These are phyloP conservation scores for Caloboletus firmus DNA, from an alignment of 1,284 basidiomycete genomes.

Conservation along the genomic window DNA sequence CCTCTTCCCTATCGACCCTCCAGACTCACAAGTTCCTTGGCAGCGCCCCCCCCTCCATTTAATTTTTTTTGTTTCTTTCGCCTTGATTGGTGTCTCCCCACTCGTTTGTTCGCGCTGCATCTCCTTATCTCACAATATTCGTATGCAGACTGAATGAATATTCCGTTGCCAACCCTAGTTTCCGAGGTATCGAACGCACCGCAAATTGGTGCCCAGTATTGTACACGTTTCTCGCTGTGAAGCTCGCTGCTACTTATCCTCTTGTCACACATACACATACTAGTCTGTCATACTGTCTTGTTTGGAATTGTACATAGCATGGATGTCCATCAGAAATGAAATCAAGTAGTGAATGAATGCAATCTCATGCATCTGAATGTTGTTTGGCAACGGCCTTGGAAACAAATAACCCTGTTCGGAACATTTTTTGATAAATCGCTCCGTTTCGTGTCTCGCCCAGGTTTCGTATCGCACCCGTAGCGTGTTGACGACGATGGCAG, in stretches of 20 bases:
- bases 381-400: slow-evolving; percentile 27
- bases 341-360: background rate
- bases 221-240: slow-evolving; percentile 2
- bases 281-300: slow-evolving; percentile 14
- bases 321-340: slow-evolving; percentile 8
- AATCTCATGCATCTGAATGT: slow-evolving; percentile 2
- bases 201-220: background rate
- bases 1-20: background rate
- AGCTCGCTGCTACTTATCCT: slow-evolving; percentile 17
- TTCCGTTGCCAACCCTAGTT: slow-evolving; percentile 8
- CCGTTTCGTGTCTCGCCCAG: background rate
- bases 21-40: background rate
- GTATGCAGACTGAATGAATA: slow-evolving; percentile 8
- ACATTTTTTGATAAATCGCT: background rate
- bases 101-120: slow-evolving; percentile 12
- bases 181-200: background rate
- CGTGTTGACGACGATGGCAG: slow-evolving; percentile 40
- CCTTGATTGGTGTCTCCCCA: slow-evolving; percentile 11
- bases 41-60: slow-evolving; percentile 7
- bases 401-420: slow-evolving; percentile 19
- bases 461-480: background rate
- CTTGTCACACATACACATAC: slow-evolving; percentile 9
- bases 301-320: slow-evolving; percentile 24
- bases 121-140: slow-evolving; percentile 3
- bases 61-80: background rate